A percentile compares a stretch with the other conserved stretches of the same genome.
These are phyloP conservation scores for Musa beccarii DNA, from an alignment of 176 grass and related monocot species.

Conservation along the genomic window DNA sequence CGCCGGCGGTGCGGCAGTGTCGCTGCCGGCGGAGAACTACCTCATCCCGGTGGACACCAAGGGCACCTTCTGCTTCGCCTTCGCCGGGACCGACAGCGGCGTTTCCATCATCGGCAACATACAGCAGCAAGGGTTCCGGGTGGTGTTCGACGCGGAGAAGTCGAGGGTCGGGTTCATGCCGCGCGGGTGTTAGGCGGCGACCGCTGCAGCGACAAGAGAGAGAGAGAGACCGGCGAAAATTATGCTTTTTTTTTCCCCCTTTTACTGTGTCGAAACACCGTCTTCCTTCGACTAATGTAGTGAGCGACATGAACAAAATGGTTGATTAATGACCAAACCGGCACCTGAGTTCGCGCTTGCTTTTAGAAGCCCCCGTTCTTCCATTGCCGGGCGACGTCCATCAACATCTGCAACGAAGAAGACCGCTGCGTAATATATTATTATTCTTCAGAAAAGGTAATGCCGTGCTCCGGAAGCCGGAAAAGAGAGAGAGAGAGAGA, in stretches of 20 bases:
- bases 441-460: not conserved
- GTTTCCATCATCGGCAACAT: slow-evolving; percentile 95
- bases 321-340: not conserved
- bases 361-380: too few relatives aligned
- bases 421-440: too few relatives aligned
- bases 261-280: not conserved
- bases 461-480: not conserved
- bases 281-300: not conserved
- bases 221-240: too few relatives aligned
- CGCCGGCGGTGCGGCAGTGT: slow-evolving; percentile 39
- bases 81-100: slow-evolving; percentile 77
- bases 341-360: too few relatives aligned
- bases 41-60: slow-evolving; percentile 81
- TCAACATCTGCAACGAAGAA: too few relatives aligned
- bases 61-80: slow-evolving; percentile 94
- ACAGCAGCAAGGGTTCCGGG: slow-evolving; percentile 86
- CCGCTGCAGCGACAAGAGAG: too few relatives aligned
- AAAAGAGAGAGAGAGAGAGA: not conserved
- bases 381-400: too few relatives aligned
- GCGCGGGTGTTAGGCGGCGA: not conserved
- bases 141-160: slow-evolving; percentile 68
- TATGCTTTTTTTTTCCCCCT: not conserved
- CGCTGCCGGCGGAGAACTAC: slow-evolving; percentile 90
- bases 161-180: slow-evolving; percentile 1
- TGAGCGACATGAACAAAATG: not conserved